Percentiles rank a stretch among this genome's conserved stretches.
Conservation (phyloP, 352 stramenopile species). For the Globisporangium cylindrosporum region DNA sequence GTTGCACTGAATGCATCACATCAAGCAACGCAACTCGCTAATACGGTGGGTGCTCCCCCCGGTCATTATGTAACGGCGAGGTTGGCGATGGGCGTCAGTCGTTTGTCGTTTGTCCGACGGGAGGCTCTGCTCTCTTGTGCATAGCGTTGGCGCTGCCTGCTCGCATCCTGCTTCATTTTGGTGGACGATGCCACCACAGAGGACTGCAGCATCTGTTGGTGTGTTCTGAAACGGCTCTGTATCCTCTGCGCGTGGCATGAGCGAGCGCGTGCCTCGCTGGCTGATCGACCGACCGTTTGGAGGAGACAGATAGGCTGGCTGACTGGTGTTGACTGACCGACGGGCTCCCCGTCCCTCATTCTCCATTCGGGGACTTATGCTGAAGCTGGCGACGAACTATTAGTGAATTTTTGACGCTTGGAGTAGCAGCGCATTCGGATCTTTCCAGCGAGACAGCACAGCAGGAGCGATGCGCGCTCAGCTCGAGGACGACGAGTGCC, state of each 20-base stretch:
- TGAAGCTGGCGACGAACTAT: neutral
- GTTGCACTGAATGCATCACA: too few species aligned
- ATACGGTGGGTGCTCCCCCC: neutral
- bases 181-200: conserved; percentile 2
- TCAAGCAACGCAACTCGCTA: neutral
- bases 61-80: neutral
- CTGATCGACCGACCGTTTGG: neutral
- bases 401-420: neutral
- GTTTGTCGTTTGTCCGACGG: neutral
- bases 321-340: neutral
- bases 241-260: neutral
- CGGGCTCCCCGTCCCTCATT: neutral
- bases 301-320: neutral
- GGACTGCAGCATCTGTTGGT: neutral
- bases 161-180: neutral
- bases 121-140: neutral
- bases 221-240: neutral
- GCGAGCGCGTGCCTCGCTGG: neutral
- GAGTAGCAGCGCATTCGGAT: conserved; percentile 2
- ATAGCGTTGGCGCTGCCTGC: neutral
- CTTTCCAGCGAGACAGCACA: neutral
- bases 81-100: neutral
- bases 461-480: conserved; percentile 5
- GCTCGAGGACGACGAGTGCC: conserved; percentile 9
- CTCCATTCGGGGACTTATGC: neutral